Evolutionary conservation across 129 eudicot genomes (phyloP).

Genomic region (Tagetes erecta): DNA sequence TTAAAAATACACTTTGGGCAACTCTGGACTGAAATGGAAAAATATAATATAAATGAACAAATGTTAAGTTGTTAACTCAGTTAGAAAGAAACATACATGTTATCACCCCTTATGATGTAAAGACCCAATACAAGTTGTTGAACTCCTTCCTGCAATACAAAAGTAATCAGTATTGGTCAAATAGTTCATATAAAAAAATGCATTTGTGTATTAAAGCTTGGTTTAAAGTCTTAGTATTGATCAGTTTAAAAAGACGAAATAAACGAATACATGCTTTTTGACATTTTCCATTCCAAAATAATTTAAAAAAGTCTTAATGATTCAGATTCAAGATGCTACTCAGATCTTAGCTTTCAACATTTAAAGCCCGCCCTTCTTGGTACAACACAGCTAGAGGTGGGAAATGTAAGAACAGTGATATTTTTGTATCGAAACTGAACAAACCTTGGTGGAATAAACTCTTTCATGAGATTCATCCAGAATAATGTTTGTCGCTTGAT

Average conservation of each 20-base stretch:
- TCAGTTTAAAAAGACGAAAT: not conserved
- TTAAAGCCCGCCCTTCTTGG: not conserved
- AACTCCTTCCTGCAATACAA: slow-evolving; percentile 74
- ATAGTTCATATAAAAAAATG: not conserved
- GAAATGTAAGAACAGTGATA: not conserved
- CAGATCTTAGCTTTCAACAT: not conserved
- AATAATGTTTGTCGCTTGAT: slow-evolving; percentile 87
- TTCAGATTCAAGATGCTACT: slow-evolving; percentile 1
- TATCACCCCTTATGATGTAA: slow-evolving; percentile 90
- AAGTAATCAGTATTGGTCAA: not conserved
- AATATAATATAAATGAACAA: not conserved
- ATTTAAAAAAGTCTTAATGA: not conserved
- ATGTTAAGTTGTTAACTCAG: slow-evolving; percentile 12
- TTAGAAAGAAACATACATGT: slow-evolving; percentile 55
- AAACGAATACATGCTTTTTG: not conserved
- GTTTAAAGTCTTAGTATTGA: not conserved
- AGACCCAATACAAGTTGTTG: slow-evolving; percentile 92
- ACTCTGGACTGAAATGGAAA: not conserved
- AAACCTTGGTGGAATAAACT: slow-evolving; percentile 51
- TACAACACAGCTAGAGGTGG: not conserved
- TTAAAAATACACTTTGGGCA: not conserved
- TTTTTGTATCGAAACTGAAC: not conserved
- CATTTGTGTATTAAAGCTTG: not conserved
- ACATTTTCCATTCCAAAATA: not conserved
- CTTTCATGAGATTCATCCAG: slow-evolving; percentile 95